Base-by-base conservation (phyloP, 176 grass and related monocot species). In the Typha latifolia region DNA sequence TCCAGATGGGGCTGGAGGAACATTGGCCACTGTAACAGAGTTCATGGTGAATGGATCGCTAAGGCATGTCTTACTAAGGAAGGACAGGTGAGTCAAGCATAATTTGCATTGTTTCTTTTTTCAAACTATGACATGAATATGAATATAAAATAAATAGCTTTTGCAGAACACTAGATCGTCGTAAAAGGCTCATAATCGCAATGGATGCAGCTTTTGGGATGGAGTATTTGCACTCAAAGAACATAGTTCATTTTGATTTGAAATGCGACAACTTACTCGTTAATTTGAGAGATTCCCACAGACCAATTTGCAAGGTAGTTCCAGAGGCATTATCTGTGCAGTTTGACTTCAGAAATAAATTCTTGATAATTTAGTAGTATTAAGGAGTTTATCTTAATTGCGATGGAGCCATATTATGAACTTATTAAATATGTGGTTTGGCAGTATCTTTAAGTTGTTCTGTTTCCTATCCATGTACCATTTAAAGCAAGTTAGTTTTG, bases 171-270 rank as follows among this genome's bases (percentile, higher is more conserved):
- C 83, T 99, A 59, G 94, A 99, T 82, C 82, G 64, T 66, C 89
- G 72, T 63, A 99, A 82, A 80, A 99, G 73, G 53, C 81, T 99
- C 18, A 93, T 92, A 66, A 99, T 99, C 79, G 84, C 94, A 64
- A 93, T 93, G 94, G 94, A 99, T 82, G 94, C 94, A 34, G 94
- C 94, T 67, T 99, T 91, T 61, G 94, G 94, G 48, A 99, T 99
- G 94, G 94, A 99, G 49, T 93, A 99, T 62, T 68, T 99, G 66
- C 94, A 99, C 76, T 90, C 89, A n/a, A 99, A 87, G 85, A 92
- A 85, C 78, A 99, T 99, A 72, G 94, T 99, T 15, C 94, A 99
- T 80, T 99, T 99, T 65, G 94, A 99, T 72, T 81, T 99, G 63
- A 99, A 99, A 74, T 99, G 94, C 0, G 94, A 99, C 50, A 99